A percentile compares a stretch with the other conserved stretches of the same genome.
These are phyloP conservation scores for Achaetomium macrosporum DNA, from an alignment of 2,329 filamentous ascomycete genomes.

Conservation along the genomic window DNA sequence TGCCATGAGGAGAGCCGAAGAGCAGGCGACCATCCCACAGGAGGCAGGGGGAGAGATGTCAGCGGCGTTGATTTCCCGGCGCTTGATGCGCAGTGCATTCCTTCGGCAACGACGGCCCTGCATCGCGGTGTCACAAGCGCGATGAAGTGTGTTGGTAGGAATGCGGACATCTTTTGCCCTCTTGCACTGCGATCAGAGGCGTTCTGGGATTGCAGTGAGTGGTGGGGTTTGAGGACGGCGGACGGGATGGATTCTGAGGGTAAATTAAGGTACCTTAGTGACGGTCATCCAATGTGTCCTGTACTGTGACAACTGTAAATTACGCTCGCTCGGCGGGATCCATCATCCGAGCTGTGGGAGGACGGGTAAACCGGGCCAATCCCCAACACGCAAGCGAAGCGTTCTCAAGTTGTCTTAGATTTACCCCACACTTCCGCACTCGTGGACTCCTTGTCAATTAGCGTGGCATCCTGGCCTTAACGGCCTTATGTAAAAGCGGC, in stretches of 20 bases:
- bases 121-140: slow-evolving; percentile 4
- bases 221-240: no score
- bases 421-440: slow-evolving; percentile 23
- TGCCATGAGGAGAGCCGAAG: slow-evolving; percentile 14
- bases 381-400: slow-evolving; percentile 6
- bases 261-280: no score
- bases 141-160: not conserved
- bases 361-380: slow-evolving; percentile 13
- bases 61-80: slow-evolving; percentile 3
- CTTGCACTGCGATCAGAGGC: no score
- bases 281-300: no score
- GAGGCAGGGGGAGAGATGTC: slow-evolving; percentile 6
- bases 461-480: slow-evolving; percentile 17
- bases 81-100: slow-evolving; percentile 1
- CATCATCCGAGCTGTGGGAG: not conserved
- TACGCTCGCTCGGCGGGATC: slow-evolving; percentile 1
- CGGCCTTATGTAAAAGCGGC: slow-evolving; percentile 6
- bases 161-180: not conserved
- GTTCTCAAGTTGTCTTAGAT: slow-evolving; percentile 9
- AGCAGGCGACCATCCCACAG: slow-evolving; percentile 3
- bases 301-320: not conserved
- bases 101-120: slow-evolving; percentile 17
- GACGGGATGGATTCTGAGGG: no score
- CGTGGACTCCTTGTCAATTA: slow-evolving; percentile 12
- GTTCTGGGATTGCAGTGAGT: no score